phyloP scores from a whole-genome alignment of 176 grass and related monocot species.

The Rhynchospora tenuis region DNA sequence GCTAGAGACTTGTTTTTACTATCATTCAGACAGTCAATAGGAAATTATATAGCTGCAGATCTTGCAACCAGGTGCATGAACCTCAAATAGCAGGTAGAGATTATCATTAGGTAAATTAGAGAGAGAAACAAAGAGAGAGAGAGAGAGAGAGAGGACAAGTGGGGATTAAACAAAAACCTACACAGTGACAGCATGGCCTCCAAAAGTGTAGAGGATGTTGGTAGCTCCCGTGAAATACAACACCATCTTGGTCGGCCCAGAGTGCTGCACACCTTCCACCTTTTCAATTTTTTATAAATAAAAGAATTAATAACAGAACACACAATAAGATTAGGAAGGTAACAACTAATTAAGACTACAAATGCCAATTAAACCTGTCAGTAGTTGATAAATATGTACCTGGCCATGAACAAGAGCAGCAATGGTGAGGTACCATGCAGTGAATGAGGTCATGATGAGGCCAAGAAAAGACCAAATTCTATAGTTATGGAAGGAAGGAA shows the following conservation, averaged over 20 bases:
- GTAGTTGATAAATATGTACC: conserved; percentile 19
- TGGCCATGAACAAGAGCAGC: conserved; percentile 63
- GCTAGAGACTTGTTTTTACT: background rate
- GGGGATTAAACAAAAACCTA: conserved; percentile 26
- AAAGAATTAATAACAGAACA: background rate
- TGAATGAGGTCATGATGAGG: conserved; percentile 84
- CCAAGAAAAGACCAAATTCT: conserved; percentile 94
- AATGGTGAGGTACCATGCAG: conserved; percentile 85
- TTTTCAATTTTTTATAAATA: conserved; percentile 16
- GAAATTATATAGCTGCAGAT: background rate
- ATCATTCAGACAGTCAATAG: background rate
- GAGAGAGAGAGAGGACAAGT: background rate
- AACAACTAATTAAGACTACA: conserved; percentile 1
- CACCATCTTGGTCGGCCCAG: conserved; percentile 79
- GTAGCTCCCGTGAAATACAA: conserved; percentile 97
- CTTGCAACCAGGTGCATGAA: background rate
- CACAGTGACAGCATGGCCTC: conserved; percentile 98
- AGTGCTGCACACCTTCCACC: conserved; percentile 67
- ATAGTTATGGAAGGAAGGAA: conserved; percentile 98
- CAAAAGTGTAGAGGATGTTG: conserved; percentile 99
- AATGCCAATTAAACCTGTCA: conserved; percentile 11
- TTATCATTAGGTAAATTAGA: background rate
- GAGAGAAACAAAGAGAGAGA: background rate
- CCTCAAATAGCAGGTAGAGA: background rate
- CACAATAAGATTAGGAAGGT: background rate